These are phyloP conservation scores for Nothopassalora personata DNA, from an alignment of 2,329 filamentous ascomycete species.

Conservation along the genomic window DNA sequence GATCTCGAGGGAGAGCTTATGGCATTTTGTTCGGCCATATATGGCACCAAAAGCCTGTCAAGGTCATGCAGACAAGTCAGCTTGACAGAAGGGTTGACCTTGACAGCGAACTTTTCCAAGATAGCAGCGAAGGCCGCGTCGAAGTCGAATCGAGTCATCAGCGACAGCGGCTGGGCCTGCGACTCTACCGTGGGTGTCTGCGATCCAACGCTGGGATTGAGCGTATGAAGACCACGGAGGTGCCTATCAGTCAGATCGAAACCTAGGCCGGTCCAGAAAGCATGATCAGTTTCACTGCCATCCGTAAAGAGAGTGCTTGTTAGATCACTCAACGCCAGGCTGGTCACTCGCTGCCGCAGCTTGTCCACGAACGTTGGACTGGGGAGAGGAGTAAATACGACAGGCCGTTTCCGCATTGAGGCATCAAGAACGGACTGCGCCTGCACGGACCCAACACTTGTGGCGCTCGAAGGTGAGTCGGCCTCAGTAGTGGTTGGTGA, in stretches of 20 bases:
- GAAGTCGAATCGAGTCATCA: slow-evolving; percentile 45
- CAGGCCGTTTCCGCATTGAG: slow-evolving; percentile 1
- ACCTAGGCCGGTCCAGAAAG: slow-evolving; percentile 63
- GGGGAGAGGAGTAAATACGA: no score
- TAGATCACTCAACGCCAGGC: slow-evolving; percentile 81
- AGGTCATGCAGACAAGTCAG: slow-evolving; percentile 78
- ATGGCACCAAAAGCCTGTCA: slow-evolving; percentile 54
- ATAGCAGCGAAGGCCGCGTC: slow-evolving; percentile 72
- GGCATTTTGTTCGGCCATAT: slow-evolving; percentile 14
- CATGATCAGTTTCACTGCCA: slow-evolving; percentile 87
- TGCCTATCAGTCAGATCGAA: slow-evolving; percentile 33
- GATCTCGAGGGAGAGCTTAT: slow-evolving; percentile 2
- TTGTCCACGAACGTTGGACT: slow-evolving; percentile 37
- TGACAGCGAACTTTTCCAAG: slow-evolving; percentile 79
- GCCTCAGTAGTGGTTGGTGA: slow-evolving; percentile 71
- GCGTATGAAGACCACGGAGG: slow-evolving; percentile 11
- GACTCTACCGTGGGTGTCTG: slow-evolving; percentile 14
- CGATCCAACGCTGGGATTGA: slow-evolving; percentile 13
- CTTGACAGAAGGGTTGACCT: slow-evolving; percentile 82
- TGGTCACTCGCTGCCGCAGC: slow-evolving; percentile 63
- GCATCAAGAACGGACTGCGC: slow-evolving; percentile 13
- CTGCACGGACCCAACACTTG: slow-evolving; percentile 46
- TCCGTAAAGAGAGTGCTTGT: slow-evolving; percentile 79
- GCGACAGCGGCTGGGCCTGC: background rate
- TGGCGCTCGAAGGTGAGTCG: slow-evolving; percentile 59